phyloP scores from a whole-genome alignment of 73 alveolate genomes.

The Tetrahymena thermophila region DNA sequence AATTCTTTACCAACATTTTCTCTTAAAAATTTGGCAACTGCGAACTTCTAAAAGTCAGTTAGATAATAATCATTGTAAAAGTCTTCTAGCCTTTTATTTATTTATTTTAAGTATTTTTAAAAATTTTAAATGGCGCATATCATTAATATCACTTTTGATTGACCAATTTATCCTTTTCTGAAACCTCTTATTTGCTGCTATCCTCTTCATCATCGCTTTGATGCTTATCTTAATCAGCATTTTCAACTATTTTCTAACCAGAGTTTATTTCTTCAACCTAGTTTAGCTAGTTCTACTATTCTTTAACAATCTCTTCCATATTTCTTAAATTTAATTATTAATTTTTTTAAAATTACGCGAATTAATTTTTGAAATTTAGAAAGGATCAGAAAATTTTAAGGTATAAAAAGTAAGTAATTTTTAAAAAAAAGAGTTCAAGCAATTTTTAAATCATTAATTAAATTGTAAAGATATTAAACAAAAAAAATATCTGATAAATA shows the following conservation, averaged over 20 bases:
- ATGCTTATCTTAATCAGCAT: neutral
- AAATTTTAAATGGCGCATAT: neutral
- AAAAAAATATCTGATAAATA: too few species aligned
- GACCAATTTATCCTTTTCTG: neutral
- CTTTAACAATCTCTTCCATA: neutral
- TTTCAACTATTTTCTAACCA: neutral
- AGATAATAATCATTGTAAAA: slow-evolving; percentile 53
- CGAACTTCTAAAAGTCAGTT: slow-evolving; percentile 46
- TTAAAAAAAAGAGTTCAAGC: too few species aligned
- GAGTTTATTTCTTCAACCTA: neutral
- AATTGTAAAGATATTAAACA: too few species aligned
- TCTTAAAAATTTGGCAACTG: slow-evolving; percentile 54
- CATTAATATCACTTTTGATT: slow-evolving; percentile 7
- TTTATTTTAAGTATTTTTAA: neutral
- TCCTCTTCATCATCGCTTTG: neutral
- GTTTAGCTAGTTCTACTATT: neutral
- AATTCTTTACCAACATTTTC: slow-evolving; percentile 56
- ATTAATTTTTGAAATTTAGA: neutral
- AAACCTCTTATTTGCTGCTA: neutral
- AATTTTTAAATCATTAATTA: too few species aligned
- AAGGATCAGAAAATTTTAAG: neutral
- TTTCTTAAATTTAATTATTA: neutral
- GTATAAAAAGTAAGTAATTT: neutral
- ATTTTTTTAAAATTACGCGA: neutral
- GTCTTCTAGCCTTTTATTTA: slow-evolving; percentile 39